phyloP scores from a whole-genome alignment of 768 basidiomycete species.

The Pholiota molesta region DNA sequence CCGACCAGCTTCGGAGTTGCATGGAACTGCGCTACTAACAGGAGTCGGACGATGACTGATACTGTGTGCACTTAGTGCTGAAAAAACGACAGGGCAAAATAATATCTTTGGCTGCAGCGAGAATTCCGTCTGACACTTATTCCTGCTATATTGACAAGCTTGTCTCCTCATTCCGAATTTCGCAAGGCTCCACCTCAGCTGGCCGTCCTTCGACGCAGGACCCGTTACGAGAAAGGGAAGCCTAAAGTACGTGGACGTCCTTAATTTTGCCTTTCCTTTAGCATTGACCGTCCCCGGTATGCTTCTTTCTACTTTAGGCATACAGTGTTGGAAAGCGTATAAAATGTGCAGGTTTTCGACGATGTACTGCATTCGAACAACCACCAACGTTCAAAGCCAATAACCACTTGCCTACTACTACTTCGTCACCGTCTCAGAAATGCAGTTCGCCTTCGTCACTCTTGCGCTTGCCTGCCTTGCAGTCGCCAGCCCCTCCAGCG shows the following conservation, averaged over 20 bases:
- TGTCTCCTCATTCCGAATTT: too few species aligned
- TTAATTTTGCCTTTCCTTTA: not conserved
- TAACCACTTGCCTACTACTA: not conserved
- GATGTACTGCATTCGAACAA: not conserved
- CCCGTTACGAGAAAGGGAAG: not conserved
- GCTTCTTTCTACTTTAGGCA: not conserved
- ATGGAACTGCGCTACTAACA: too few species aligned
- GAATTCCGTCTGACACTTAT: too few species aligned
- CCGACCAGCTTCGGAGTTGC: not conserved
- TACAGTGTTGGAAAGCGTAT: not conserved
- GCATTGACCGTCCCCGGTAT: not conserved
- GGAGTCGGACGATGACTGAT: too few species aligned
- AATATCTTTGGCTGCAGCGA: too few species aligned
- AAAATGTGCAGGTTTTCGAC: not conserved
- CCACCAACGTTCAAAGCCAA: not conserved
- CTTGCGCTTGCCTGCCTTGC: slow-evolving; percentile 17
- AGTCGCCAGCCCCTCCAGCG: slow-evolving; percentile 14
- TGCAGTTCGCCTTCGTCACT: slow-evolving; percentile 13
- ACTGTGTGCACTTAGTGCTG: too few species aligned
- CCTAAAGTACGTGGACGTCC: not conserved
- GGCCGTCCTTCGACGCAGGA: not conserved
- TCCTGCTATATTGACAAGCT: too few species aligned
- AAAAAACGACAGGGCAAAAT: too few species aligned
- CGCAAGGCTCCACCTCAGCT: not conserved
- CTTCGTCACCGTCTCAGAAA: not conserved